Conservation (phyloP, 345 rosid species). For the rapeseed (Brassica napus) region Da-Ae NC_063452.1:53241001-53241500, state of each 20-base stretch:
- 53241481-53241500: not conserved
- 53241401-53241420: not conserved
- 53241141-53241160: not conserved
- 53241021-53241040: no score
- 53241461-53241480: not conserved
- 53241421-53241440: not conserved
- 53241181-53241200: not conserved
- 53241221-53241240: not conserved
- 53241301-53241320: not conserved
- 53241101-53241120: not conserved
- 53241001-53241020: no score
- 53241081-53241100: slow-evolving; percentile 4
- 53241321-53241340: not conserved
- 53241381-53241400: not conserved
- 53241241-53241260: not conserved
- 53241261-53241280: not conserved
- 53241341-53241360: not conserved
- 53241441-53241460: not conserved
- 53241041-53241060: no score
- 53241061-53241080: not conserved
- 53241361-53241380: not conserved
- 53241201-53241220: not conserved
- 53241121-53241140: not conserved
- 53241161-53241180: not conserved
- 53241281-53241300: not conserved